A percentile compares a stretch with the other conserved stretches of the same genome.
Conservation (phyloP, 768 basidiomycete species). For the Lyophyllum semitale region DNA sequence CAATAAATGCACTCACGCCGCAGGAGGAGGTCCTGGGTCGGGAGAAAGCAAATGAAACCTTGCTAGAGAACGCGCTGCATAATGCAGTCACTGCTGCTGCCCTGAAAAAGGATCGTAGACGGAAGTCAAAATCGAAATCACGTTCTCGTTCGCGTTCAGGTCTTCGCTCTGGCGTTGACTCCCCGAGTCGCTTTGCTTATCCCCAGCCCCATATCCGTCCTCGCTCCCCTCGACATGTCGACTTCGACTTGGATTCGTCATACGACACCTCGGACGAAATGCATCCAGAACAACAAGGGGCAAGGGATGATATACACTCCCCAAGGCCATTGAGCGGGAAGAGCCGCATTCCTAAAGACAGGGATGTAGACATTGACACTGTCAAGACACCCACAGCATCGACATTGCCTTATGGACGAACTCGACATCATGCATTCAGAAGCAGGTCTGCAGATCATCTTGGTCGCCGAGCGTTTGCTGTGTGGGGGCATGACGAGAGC, state of each 20-base stretch:
- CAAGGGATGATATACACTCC: conserved; percentile 33
- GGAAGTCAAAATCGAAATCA: conserved; percentile 43
- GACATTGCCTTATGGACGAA: conserved; percentile 31
- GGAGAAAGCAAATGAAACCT: conserved; percentile 29
- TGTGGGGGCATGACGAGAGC: conserved; percentile 88
- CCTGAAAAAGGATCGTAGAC: conserved; percentile 31
- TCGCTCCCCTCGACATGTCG: conserved; percentile 52
- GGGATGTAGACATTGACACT: conserved; percentile 56
- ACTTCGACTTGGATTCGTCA: conserved; percentile 37
- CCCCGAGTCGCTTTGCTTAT: conserved; percentile 60
- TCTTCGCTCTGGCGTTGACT: conserved; percentile 59
- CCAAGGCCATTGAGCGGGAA: conserved; percentile 40
- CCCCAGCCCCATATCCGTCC: conserved; percentile 50
- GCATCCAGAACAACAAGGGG: conserved; percentile 35
- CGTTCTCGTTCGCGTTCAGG: conserved; percentile 46
- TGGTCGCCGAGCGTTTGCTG: conserved; percentile 70
- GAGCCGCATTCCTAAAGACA: conserved; percentile 61
- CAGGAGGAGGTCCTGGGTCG: conserved; percentile 18
- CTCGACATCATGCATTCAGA: conserved; percentile 32
- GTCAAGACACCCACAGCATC: conserved; percentile 64
- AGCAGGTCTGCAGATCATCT: conserved; percentile 40
- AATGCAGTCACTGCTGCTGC: conserved; percentile 31
- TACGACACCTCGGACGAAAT: conserved; percentile 11
- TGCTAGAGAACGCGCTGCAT: conserved; percentile 26
- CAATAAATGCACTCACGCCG: conserved; percentile 10